Conservation (phyloP, 140 eudicot species). For the Oenanthe javanica region DNA sequence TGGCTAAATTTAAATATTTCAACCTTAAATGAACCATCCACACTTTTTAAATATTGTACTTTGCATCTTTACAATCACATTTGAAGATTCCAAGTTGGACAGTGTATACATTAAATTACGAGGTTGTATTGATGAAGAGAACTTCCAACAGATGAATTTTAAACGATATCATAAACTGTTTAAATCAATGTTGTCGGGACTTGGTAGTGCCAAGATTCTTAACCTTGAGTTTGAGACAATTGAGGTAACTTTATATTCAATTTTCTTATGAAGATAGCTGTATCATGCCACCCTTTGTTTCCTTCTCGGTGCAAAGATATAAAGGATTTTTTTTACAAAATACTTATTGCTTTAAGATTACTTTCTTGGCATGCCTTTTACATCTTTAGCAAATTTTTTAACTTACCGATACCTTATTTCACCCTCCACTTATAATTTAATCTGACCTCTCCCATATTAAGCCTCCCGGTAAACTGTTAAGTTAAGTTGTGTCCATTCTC, state of each 20-base stretch:
- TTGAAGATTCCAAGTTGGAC: too few relatives aligned
- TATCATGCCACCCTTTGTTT: too few relatives aligned
- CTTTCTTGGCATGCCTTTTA: neutral
- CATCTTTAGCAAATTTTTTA: neutral
- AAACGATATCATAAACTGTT: neutral
- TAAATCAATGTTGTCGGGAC: neutral
- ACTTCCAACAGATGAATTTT: neutral
- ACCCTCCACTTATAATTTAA: neutral
- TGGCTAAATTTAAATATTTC: too few relatives aligned
- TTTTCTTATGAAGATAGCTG: too few relatives aligned
- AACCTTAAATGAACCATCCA: too few relatives aligned
- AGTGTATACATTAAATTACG: neutral
- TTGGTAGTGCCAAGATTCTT: neutral
- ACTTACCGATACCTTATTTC: neutral
- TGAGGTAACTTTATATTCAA: neutral
- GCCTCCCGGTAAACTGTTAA: too few relatives aligned
- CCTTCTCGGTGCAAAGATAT: too few relatives aligned
- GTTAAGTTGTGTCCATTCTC: too few relatives aligned
- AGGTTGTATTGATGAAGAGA: neutral
- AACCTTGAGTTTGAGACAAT: neutral
- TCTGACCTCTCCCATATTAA: neutral
- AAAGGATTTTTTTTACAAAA: too few relatives aligned
- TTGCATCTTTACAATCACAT: too few relatives aligned
- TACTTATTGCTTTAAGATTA: neutral
- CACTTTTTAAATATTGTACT: too few relatives aligned